Base-by-base conservation (phyloP, 306 rosid species). In the Cajanus cajan region DNA sequence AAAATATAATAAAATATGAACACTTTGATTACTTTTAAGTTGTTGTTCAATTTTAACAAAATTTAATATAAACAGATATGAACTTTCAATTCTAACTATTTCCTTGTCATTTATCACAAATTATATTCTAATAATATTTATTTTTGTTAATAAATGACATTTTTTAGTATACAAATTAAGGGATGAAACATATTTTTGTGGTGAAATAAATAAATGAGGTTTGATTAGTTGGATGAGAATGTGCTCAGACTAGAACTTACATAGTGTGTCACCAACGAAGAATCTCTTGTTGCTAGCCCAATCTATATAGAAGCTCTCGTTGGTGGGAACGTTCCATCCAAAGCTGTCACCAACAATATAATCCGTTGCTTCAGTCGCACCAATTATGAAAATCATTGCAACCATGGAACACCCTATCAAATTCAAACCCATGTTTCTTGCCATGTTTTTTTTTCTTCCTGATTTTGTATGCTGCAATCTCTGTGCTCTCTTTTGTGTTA, bases 321-420 rank as follows among this genome's bases (percentile, higher is more conserved):
- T 33, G 48, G 76, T 31, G 47, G 63, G 31, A 14, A n/a, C 16
- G 2, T 31, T 71, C 89, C 86, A 82, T 6, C 80, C 86, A 8
- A 86, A 39, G 33, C 8, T 68, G 24, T 76, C 86, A 21, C 83
- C 83, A 1, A 76, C 86, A 0, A 39, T 71, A 62, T 64, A 76
- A 6, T 31, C 70, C 59, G 40, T 74, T 7, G 57, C 82, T 12
- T 62, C 73, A 15, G 63, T 21, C 33, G 67, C 55, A 28, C 69
- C 52, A 25, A 63, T 76, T 4, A 71, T 19, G 18, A 70, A 48
- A 63, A 63, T 22, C 73, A 64, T 64, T 25, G 77, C 68, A 31
- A 70, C 68, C 6, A 75, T 44, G 6, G 75, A 71, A 62, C 82
- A 82, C 44, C 82, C 72, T 4, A 74, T n/a, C 16, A 82, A 18